A percentile compares a stretch with the other conserved stretches of the same genome.
These are phyloP conservation scores for Sodiomyces alkalinus DNA, from an alignment of 2,329 filamentous ascomycete genomes.

Conservation along the genomic window DNA sequence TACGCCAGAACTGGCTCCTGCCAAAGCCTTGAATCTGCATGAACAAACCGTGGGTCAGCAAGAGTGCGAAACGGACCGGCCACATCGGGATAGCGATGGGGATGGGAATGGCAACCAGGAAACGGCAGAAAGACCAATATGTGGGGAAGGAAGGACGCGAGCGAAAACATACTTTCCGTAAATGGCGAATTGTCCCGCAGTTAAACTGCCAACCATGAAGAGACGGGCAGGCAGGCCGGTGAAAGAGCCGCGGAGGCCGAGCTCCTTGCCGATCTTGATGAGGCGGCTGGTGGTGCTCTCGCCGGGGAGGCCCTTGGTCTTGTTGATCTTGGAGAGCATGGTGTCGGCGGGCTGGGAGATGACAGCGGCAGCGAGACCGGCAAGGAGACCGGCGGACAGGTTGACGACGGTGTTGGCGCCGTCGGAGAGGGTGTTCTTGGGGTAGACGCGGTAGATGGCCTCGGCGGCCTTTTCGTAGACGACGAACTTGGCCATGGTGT, in stretches of 20 bases:
- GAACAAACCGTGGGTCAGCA: constrained; percentile 11
- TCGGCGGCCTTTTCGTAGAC: constrained; percentile 83
- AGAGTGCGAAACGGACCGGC: constrained; percentile 1
- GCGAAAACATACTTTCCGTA: too few species aligned
- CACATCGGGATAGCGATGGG: too few species aligned
- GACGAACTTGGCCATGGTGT: constrained; percentile 93
- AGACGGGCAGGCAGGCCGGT: constrained; percentile 63
- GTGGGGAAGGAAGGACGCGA: neutral
- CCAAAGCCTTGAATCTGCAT: too few species aligned
- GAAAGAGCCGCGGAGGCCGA: constrained; percentile 66
- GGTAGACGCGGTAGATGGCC: constrained; percentile 49
- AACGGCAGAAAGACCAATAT: neutral
- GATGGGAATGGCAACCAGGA: too few species aligned
- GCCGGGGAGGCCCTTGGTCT: constrained; percentile 76
- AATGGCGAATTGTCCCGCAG: constrained; percentile 75
- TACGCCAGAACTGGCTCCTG: too few species aligned
- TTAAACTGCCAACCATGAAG: constrained; percentile 53
- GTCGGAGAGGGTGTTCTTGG: constrained; percentile 56
- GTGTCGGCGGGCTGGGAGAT: constrained; percentile 86
- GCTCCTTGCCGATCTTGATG: constrained; percentile 78
- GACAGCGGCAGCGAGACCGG: constrained; percentile 70
- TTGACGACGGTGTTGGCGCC: constrained; percentile 66
- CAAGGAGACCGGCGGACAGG: constrained; percentile 41
- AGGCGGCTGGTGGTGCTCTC: constrained; percentile 69
- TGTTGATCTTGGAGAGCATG: constrained; percentile 94